These are phyloP conservation scores for Suillus subluteus DNA, from an alignment of 768 basidiomycete genomes.

Conservation along the genomic window DNA sequence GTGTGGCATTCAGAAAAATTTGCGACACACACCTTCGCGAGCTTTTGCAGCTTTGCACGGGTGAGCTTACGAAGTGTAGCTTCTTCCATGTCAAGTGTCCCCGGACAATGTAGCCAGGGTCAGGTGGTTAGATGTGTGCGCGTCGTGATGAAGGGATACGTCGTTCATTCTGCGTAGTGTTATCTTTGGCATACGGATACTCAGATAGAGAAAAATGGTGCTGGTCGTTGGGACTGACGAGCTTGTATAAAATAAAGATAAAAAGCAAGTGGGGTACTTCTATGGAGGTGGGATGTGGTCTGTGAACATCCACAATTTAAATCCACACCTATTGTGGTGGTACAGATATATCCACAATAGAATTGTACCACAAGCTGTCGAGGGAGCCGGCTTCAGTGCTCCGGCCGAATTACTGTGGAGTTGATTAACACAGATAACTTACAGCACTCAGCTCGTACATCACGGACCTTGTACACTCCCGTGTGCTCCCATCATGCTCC, in stretches of 20 bases:
- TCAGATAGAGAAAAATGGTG: background rate
- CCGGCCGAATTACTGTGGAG: background rate
- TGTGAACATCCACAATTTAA: background rate
- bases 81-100: conserved; percentile 15
- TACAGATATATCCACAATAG: background rate
- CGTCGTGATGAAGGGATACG: background rate
- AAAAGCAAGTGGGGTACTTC: background rate
- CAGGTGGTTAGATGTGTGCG: background rate
- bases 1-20: too few relatives aligned
- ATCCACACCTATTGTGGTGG: background rate
- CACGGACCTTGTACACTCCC: background rate
- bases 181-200: background rate
- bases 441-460: background rate
- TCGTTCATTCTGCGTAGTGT: background rate
- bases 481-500: background rate
- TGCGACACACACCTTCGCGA: conserved; percentile 25
- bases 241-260: background rate
- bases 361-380: background rate
- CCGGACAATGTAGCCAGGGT: background rate
- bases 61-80: conserved; percentile 27
- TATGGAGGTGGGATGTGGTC: background rate
- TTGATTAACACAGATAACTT: background rate
- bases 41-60: conserved; percentile 28
- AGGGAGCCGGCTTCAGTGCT: background rate
- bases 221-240: background rate